Conservation (phyloP, 139 green algal species). For the Coccomyxa sp. region DNA sequence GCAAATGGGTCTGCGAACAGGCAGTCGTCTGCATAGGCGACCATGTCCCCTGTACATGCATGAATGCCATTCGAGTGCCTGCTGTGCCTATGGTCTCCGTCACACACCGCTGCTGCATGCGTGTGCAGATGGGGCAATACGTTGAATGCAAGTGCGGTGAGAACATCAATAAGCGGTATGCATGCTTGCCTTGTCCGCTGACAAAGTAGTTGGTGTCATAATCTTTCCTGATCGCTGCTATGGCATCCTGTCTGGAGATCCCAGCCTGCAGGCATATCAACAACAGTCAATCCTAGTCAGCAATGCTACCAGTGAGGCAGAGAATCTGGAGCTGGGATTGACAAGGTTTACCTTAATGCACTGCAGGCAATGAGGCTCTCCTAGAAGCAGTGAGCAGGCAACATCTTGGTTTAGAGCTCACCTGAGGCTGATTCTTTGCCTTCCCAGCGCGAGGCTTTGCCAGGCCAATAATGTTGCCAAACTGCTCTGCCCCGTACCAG, state of each 20-base stretch:
- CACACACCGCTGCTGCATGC: background rate
- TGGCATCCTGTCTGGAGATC: constrained; percentile 29
- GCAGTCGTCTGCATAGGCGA: constrained; percentile 51
- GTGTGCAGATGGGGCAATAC: too few relatives aligned
- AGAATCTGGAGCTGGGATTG: too few relatives aligned
- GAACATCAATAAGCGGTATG: background rate
- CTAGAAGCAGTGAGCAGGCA: too few relatives aligned
- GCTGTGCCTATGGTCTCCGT: background rate
- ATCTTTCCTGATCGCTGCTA: constrained; percentile 52
- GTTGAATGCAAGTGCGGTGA: background rate
- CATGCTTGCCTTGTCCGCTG: constrained; percentile 29
- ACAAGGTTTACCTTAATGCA: too few relatives aligned
- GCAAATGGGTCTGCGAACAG: constrained; percentile 64
- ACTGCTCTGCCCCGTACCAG: constrained; percentile 73
- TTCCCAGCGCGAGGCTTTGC: constrained; percentile 8
- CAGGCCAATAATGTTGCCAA: constrained; percentile 68
- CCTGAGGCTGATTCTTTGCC: too few relatives aligned
- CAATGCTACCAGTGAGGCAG: too few relatives aligned
- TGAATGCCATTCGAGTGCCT: too few relatives aligned
- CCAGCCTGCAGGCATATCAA: background rate
- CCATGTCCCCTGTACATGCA: constrained; percentile 30
- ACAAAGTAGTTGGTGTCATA: constrained; percentile 79
- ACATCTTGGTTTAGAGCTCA: too few relatives aligned
- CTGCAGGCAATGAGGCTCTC: too few relatives aligned
- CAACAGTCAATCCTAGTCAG: too few relatives aligned